phyloP scores from a whole-genome alignment of 2,329 filamentous ascomycete species.

The Paraphoma sp. region DNA sequence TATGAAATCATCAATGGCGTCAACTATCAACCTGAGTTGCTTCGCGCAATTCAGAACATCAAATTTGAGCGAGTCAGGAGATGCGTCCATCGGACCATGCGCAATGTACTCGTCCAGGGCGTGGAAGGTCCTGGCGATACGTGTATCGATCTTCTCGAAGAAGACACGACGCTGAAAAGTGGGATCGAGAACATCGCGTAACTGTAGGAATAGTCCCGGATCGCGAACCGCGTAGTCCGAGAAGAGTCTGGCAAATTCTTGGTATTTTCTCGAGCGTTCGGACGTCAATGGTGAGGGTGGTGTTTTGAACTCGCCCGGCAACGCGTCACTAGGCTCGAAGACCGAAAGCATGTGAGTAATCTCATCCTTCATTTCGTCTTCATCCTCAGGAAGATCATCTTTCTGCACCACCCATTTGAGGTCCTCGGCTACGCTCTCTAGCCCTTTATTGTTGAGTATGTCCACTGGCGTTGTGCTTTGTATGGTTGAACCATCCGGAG shows the following conservation, averaged over 20 bases:
- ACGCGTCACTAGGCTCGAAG: conserved; percentile 43
- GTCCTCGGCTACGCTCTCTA: conserved; percentile 35
- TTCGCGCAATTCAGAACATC: conserved; percentile 40
- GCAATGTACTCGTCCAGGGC: conserved; percentile 40
- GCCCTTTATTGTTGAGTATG: conserved; percentile 32
- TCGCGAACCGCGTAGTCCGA: conserved; percentile 36
- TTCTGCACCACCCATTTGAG: conserved; percentile 42
- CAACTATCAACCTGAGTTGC: conserved; percentile 34
- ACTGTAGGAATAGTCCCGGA: conserved; percentile 31
- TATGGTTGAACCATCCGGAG: conserved; percentile 42
- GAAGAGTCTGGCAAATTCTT: conserved; percentile 38
- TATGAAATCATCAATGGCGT: conserved; percentile 37
- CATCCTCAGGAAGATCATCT: conserved; percentile 29
- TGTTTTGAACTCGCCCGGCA: conserved; percentile 43
- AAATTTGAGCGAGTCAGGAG: conserved; percentile 26
- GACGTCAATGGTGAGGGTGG: conserved; percentile 33
- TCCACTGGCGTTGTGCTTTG: conserved; percentile 37
- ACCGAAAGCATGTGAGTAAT: conserved; percentile 45
- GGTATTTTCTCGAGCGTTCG: conserved; percentile 39
- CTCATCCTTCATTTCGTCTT: conserved; percentile 40
- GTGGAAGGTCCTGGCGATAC: conserved; percentile 35
- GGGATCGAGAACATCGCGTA: conserved; percentile 38
- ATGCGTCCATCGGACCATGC: conserved; percentile 31
- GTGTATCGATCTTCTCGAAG: conserved; percentile 44
- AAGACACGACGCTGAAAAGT: conserved; percentile 43